Conservation (phyloP, 306 rosid species). For the Acacia acuminata region DNA sequence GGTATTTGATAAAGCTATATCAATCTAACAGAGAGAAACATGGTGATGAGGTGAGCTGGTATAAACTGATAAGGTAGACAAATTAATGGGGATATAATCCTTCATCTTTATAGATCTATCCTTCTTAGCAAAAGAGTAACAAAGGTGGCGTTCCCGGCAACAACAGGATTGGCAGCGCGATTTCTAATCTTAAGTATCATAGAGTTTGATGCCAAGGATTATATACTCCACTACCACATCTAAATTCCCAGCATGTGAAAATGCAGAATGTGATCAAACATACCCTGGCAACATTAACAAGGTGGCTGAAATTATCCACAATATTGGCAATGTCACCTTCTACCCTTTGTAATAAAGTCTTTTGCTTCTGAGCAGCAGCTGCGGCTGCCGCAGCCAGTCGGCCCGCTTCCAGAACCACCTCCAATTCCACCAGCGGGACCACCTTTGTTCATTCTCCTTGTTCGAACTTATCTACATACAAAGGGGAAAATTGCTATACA, state of each 20-base stretch:
- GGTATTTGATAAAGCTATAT: not conserved
- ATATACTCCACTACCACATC: not conserved
- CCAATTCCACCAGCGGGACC: constrained; percentile 34
- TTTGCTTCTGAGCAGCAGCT: constrained; percentile 78
- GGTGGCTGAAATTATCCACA: constrained; percentile 88
- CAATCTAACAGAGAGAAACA: not conserved
- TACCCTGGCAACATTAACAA: constrained; percentile 85
- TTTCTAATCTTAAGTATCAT: not conserved
- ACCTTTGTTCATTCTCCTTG: constrained; percentile 53
- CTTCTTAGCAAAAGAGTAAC: not conserved
- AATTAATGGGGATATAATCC: not conserved
- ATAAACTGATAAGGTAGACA: not conserved
- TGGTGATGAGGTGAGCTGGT: not conserved
- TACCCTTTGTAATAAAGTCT: constrained; percentile 67
- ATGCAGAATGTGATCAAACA: not conserved
- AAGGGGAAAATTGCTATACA: not conserved
- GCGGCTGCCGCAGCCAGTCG: constrained; percentile 55
- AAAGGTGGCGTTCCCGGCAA: not conserved
- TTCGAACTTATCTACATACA: not conserved
- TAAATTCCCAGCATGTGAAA: not conserved
- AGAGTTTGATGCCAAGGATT: not conserved
- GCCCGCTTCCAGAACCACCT: constrained; percentile 46
- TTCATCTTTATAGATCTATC: not conserved
- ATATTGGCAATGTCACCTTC: constrained; percentile 69
- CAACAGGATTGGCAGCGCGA: not conserved